Evolutionary conservation across 2,329 filamentous ascomycete species (phyloP).

Genomic region (Ascochyta viciae-villosae): DNA sequence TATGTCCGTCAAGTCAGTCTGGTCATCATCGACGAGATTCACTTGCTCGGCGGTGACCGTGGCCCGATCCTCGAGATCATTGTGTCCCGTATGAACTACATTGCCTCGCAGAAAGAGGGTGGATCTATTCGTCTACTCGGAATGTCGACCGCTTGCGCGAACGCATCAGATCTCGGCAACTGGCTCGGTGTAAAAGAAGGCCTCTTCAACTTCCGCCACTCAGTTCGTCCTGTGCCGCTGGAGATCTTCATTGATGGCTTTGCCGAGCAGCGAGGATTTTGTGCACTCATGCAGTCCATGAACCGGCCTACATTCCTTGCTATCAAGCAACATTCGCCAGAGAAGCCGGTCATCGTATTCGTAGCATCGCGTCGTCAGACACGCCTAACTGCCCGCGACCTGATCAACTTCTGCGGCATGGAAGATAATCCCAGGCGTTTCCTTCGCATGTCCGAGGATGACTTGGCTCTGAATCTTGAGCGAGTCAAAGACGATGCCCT

Average conservation of each 20-base stretch:
- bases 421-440: constrained; percentile 96
- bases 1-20: constrained; percentile 95
- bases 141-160: constrained; percentile 99
- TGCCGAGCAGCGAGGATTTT: constrained; percentile 92
- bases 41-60: constrained; percentile 93
- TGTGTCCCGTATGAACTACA: constrained; percentile 94
- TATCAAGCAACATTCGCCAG: constrained; percentile 94
- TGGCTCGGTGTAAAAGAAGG: constrained; percentile 97
- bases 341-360: constrained; percentile 98
- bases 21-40: constrained; percentile 98
- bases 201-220: constrained; percentile 96
- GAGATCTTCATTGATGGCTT: constrained; percentile 99
- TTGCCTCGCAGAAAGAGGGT: constrained; percentile 86
- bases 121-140: constrained; percentile 87
- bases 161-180: constrained; percentile 90
- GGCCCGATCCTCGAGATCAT: constrained; percentile 99
- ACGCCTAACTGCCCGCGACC: constrained; percentile 89
- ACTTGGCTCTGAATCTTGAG: constrained; percentile 84
- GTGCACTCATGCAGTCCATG: constrained; percentile 98
- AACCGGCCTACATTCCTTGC: constrained; percentile 95
- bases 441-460: constrained; percentile 92
- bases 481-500: constrained; percentile 92
- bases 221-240: constrained; percentile 91
- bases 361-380: constrained; percentile 96
- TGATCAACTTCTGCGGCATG: constrained; percentile 98